These are phyloP conservation scores for Lomentospora prolificans DNA, from an alignment of 2,329 filamentous ascomycete species.

Conservation along the genomic window DNA sequence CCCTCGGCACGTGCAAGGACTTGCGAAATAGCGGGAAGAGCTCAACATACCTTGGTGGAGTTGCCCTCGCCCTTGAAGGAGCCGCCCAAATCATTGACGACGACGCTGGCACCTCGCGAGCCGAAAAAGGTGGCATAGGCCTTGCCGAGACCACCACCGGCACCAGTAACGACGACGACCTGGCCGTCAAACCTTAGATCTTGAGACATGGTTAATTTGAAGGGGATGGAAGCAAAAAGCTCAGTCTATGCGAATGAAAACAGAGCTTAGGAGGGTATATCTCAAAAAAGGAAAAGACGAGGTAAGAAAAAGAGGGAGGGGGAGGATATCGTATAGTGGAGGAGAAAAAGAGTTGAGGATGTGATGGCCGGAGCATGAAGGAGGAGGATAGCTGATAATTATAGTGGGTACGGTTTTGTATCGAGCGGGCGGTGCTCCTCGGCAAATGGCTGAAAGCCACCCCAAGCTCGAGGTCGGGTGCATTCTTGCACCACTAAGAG, in stretches of 20 bases:
- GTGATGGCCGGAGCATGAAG: neutral
- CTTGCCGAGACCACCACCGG: conserved; percentile 69
- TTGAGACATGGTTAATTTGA: conserved; percentile 42
- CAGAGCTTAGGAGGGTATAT: neutral
- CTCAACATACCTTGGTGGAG: conserved; percentile 66
- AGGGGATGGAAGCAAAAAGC: neutral
- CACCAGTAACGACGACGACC: conserved; percentile 74
- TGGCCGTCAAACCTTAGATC: conserved; percentile 76
- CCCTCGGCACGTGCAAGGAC: neutral
- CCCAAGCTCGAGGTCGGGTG: neutral
- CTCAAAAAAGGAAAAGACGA: too few relatives aligned
- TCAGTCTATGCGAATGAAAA: neutral
- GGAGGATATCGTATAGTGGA: neutral
- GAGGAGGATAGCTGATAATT: conserved; percentile 3
- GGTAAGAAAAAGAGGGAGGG: too few relatives aligned
- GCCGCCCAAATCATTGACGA: conserved; percentile 91
- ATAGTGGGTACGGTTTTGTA: neutral
- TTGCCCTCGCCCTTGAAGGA: conserved; percentile 89
- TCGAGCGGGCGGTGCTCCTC: neutral
- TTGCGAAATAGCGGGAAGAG: neutral
- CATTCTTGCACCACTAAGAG: too few relatives aligned
- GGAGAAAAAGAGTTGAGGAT: neutral
- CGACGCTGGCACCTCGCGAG: conserved; percentile 82
- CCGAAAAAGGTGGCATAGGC: conserved; percentile 86
- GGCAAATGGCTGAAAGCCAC: neutral